Evolutionary conservation across 768 basidiomycete species (phyloP).

Genomic region (Paxillus involutus): DNA sequence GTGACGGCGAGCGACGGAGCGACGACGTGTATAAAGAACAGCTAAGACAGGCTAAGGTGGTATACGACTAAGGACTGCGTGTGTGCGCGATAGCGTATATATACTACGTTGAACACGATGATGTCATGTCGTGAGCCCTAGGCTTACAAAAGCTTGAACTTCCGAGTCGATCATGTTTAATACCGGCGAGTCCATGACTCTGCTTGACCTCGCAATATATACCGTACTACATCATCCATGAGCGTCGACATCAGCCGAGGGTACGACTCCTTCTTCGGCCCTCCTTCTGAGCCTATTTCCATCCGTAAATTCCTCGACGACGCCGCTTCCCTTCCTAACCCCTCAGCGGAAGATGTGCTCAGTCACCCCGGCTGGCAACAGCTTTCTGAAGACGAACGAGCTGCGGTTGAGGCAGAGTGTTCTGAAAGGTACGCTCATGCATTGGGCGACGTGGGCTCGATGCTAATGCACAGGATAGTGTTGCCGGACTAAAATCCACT

Average conservation of each 20-base stretch:
- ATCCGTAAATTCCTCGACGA: conserved; percentile 45
- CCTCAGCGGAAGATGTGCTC: conserved; percentile 8
- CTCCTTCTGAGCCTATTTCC: conserved; percentile 56
- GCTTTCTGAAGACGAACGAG: conserved; percentile 26
- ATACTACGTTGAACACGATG: no score
- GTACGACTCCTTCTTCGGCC: conserved; percentile 60
- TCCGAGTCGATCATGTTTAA: no score
- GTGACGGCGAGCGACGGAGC: no score
- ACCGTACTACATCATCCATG: conserved; percentile 6
- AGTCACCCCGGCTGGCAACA: conserved; percentile 21
- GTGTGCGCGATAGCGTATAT: no score
- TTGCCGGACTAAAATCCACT: conserved; percentile 47
- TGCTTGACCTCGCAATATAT: no score
- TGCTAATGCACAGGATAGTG: conserved; percentile 35
- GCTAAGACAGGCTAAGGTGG: no score
- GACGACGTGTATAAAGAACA: no score
- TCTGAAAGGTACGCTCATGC: conserved; percentile 32
- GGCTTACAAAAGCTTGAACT: no score
- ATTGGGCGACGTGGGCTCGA: background rate
- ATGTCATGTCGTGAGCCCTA: no score
- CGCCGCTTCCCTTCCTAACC: conserved; percentile 17
- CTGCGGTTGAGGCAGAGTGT: conserved; percentile 41
- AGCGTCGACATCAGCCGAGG: conserved; percentile 27
- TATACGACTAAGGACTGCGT: no score
- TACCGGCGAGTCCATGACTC: no score